Evolutionary conservation across 495 filamentous ascomycete genomes (phyloP).

Genomic region (Penicillium coprophilum): DNA sequence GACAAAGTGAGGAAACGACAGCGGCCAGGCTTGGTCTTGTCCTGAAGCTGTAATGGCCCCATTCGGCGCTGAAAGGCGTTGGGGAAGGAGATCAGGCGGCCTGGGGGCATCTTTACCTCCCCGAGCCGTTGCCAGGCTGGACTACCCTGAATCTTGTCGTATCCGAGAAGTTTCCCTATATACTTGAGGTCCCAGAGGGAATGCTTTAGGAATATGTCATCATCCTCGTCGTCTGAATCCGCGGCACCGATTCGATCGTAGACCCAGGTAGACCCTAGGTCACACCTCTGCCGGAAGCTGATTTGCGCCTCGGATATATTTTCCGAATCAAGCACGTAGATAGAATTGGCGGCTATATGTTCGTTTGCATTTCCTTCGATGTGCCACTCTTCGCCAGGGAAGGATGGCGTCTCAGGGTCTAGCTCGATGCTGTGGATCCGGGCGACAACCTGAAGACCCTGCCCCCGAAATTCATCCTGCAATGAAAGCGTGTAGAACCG

Average conservation of each 20-base stretch:
- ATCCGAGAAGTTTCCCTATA: slow-evolving; percentile 6
- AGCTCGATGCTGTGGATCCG: slow-evolving; percentile 16
- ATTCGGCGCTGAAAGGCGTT: slow-evolving; percentile 14
- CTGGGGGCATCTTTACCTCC: slow-evolving; percentile 6
- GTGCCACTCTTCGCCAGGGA: slow-evolving; percentile 17
- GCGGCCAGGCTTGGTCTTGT: slow-evolving; percentile 12
- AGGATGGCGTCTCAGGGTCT: slow-evolving; percentile 14
- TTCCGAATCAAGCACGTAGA: slow-evolving; percentile 13
- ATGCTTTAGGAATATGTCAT: slow-evolving; percentile 4
- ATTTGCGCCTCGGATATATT: slow-evolving; percentile 15
- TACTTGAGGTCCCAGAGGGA: slow-evolving; percentile 9
- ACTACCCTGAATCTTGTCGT: slow-evolving; percentile 7
- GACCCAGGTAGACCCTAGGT: neutral
- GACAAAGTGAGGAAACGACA: slow-evolving; percentile 13
- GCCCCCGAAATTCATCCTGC: neutral
- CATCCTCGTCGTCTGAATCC: slow-evolving; percentile 5
- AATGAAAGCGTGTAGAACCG: no score
- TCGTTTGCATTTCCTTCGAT: slow-evolving; percentile 20
- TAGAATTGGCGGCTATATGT: slow-evolving; percentile 15
- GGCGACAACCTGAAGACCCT: slow-evolving; percentile 20
- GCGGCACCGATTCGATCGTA: neutral
- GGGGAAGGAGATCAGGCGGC: slow-evolving; percentile 11
- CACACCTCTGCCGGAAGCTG: slow-evolving; percentile 11
- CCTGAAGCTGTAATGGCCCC: slow-evolving; percentile 12
- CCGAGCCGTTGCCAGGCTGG: slow-evolving; percentile 13